Conservation (phyloP, 352 stramenopile genomes). For the Phytopythium helicoides region DNA sequence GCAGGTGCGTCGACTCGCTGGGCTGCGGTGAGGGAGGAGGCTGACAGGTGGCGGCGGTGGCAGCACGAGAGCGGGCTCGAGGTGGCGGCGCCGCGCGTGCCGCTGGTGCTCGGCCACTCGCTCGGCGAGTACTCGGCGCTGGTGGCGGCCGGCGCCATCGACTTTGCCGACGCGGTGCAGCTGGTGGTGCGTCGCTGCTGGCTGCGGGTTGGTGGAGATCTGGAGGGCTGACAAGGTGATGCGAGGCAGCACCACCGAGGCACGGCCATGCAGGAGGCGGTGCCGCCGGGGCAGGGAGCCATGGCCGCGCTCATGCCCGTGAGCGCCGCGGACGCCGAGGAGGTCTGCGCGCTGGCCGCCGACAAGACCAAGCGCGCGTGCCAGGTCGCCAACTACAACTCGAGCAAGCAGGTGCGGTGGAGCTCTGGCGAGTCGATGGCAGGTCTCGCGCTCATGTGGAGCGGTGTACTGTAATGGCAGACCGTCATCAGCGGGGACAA, state of each 20-base stretch:
- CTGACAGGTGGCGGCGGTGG: not conserved
- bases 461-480: too few species aligned
- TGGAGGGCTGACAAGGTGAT: not conserved
- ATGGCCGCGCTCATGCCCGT: slow-evolving; percentile 84
- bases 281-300: slow-evolving; percentile 43
- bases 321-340: slow-evolving; percentile 39
- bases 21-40: too few species aligned
- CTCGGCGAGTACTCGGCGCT: slow-evolving; percentile 87
- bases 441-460: too few species aligned
- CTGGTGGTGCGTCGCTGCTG: slow-evolving; percentile 44
- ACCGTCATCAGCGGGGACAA: slow-evolving; percentile 72
- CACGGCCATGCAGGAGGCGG: slow-evolving; percentile 65
- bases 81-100: slow-evolving; percentile 17
- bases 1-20: too few species aligned
- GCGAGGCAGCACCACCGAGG: slow-evolving; percentile 51
- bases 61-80: slow-evolving; percentile 53
- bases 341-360: slow-evolving; percentile 46
- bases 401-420: slow-evolving; percentile 68
- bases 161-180: slow-evolving; percentile 60
- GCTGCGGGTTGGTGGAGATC: not conserved
- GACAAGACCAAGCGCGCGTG: slow-evolving; percentile 40
- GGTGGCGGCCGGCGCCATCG: slow-evolving; percentile 58
- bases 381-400: slow-evolving; percentile 89
- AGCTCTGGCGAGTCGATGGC: too few species aligned
- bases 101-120: slow-evolving; percentile 74